phyloP scores from a whole-genome alignment of 805 yeast genomes.

The Candida silvicultrix region DNA sequence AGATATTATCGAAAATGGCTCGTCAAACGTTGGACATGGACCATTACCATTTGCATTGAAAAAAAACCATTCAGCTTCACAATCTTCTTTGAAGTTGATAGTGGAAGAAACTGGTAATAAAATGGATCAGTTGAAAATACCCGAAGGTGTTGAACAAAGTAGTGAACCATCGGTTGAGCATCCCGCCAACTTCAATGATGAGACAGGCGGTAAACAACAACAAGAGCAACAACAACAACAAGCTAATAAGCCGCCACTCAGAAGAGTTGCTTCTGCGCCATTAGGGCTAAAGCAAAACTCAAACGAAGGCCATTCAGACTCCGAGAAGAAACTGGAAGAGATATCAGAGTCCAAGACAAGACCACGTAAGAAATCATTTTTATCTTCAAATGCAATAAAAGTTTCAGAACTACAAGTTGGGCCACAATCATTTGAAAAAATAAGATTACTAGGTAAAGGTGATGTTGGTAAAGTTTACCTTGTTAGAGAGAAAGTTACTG shows the following conservation, averaged over 20 bases:
- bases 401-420: constrained; percentile 74
- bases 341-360: constrained; percentile 17
- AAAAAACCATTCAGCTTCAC: constrained; percentile 15
- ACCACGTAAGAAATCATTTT: constrained; percentile 40
- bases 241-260: constrained; percentile 30
- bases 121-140: not conserved
- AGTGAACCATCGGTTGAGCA: not conserved
- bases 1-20: constrained; percentile 4
- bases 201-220: not conserved
- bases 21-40: constrained; percentile 16
- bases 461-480: constrained; percentile 96
- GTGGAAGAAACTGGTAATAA: constrained; percentile 24
- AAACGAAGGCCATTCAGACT: constrained; percentile 14
- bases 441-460: constrained; percentile 89
- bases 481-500: constrained; percentile 74
- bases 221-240: not conserved
- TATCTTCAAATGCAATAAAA: constrained; percentile 66
- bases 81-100: constrained; percentile 26
- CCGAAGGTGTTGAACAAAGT: not conserved
- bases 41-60: constrained; percentile 26
- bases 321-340: constrained; percentile 9
- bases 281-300: constrained; percentile 41
- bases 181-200: not conserved
- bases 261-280: constrained; percentile 86
- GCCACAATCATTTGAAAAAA: constrained; percentile 82